Base-by-base conservation (phyloP, 148 eudicot genomes). In the Nepenthes gracilis region DNA sequence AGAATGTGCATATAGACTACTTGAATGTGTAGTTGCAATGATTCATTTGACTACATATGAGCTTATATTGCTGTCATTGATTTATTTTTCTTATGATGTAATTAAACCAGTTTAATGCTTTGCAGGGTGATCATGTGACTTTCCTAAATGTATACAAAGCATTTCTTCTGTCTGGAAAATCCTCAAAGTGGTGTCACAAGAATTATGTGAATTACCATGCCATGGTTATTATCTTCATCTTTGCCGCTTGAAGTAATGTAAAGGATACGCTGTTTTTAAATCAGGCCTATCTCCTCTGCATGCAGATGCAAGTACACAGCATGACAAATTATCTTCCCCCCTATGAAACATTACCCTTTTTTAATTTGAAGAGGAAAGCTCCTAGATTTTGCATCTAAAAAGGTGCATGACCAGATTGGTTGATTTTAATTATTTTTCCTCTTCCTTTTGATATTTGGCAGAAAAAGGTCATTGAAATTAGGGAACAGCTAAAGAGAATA, bases 81-180 rank as follows among this genome's bases (percentile, higher is more conserved):
- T 23, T 23, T 23, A 23, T 23, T 23, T 23, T 23, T 23, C 23
- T 23, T 23, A 23, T 23, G 4, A 0, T 40, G 45, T 40, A 40
- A 4, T 3, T 40, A 40, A 40, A 40, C 4, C 45, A 0, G 45
- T 40, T 40, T 40, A 15, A 15, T 54, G 33, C 3, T 55, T 55
- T 78, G 72, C 95, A 94, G 99, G 99, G 99, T 58, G 97, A 94
- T 64, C 97, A 89, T 80, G 84, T 94, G 60, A 89, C 97, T 67
- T 94, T 89, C 72, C 84, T 94, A 34, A 94, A 94, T 74, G 84
- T 94, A 54, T 94, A 94, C 77, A 94, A 78, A 83, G 97, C 90
- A 65, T 94, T 82, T 81, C 60, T 86, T 58, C 84, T 76, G 75
- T 89, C 97, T 13, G 71, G 77, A 57, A 94, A 86, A 86, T 89